phyloP scores from a whole-genome alignment of 768 basidiomycete genomes.

The Chalciporus piperatus region DNA sequence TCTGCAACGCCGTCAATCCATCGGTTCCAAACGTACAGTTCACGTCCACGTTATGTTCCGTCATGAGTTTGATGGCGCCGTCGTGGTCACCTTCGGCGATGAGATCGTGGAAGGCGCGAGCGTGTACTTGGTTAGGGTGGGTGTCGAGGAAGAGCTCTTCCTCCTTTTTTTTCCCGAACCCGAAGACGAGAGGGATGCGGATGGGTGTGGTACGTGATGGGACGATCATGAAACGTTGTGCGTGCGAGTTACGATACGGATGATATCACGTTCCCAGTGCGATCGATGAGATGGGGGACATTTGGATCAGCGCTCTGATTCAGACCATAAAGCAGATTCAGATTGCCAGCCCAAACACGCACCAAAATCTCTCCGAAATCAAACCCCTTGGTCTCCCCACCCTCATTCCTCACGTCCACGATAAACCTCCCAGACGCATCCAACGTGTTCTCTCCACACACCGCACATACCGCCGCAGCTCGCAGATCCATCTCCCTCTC shows the following conservation, averaged over 20 bases:
- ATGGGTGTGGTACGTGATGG: too few relatives aligned
- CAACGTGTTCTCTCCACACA: slow-evolving; percentile 18
- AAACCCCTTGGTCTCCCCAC: slow-evolving; percentile 23
- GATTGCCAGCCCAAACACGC: too few relatives aligned
- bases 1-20: slow-evolving; percentile 21
- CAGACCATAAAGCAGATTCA: too few relatives aligned
- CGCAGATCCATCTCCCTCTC: too few relatives aligned
- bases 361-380: slow-evolving; percentile 28
- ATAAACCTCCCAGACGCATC: slow-evolving; percentile 16
- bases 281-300: too few relatives aligned
- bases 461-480: slow-evolving; percentile 6
- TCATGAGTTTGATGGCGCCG: slow-evolving; percentile 14
- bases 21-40: slow-evolving; percentile 19
- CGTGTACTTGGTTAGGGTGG: slow-evolving; percentile 14
- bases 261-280: too few relatives aligned
- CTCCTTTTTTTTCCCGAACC: slow-evolving; percentile 11
- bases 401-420: slow-evolving; percentile 27
- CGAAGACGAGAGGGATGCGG: too few relatives aligned
- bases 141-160: slow-evolving; percentile 21
- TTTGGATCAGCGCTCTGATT: too few relatives aligned
- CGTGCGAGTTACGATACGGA: too few relatives aligned
- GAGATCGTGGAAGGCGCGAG: slow-evolving; percentile 25
- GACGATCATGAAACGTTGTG: too few relatives aligned
- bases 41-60: slow-evolving; percentile 21
- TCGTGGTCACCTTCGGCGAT: slow-evolving; percentile 21